Conservation (phyloP, 768 basidiomycete genomes). For the Kwoniella sp. region DNA sequence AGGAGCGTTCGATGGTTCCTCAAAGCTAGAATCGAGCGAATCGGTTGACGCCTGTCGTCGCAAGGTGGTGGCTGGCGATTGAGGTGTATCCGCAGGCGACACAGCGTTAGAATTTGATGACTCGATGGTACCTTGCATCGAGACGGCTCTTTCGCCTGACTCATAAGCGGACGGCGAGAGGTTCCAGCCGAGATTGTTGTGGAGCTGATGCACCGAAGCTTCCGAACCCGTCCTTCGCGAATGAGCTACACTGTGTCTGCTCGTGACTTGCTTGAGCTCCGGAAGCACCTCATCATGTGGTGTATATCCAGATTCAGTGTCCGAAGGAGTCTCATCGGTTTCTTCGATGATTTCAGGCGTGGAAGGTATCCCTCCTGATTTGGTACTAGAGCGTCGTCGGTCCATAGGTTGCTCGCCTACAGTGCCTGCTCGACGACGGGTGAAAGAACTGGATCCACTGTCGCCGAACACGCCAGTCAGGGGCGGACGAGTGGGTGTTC, state of each 20-base stretch:
- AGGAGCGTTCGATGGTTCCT: background rate
- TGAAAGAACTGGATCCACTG: background rate
- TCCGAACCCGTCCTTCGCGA: constrained; percentile 24
- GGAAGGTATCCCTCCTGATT: constrained; percentile 8
- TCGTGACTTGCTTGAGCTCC: constrained; percentile 17
- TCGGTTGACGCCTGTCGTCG: constrained; percentile 5
- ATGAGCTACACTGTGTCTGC: constrained; percentile 28
- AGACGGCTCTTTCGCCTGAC: constrained; percentile 1
- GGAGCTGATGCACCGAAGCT: constrained; percentile 15
- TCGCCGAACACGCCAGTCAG: background rate
- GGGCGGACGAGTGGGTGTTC: constrained; percentile 5
- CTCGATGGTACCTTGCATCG: constrained; percentile 17
- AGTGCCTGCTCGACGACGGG: constrained; percentile 18
- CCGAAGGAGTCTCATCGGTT: constrained; percentile 20
- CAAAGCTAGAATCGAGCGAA: constrained; percentile 28
- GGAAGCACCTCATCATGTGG: constrained; percentile 9
- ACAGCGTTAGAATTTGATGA: constrained; percentile 2
- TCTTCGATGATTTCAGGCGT: constrained; percentile 26
- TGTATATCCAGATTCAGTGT: constrained; percentile 8
- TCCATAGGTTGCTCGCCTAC: constrained; percentile 9
- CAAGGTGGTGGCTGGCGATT: constrained; percentile 18
- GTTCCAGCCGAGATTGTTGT: constrained; percentile 6
- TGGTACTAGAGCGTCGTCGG: constrained; percentile 18
- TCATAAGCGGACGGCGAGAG: constrained; percentile 5
- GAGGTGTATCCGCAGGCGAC: background rate